Evolutionary conservation across 2,329 filamentous ascomycete genomes (phyloP).

Genomic region (Pseudocercospora fijiensis): DNA sequence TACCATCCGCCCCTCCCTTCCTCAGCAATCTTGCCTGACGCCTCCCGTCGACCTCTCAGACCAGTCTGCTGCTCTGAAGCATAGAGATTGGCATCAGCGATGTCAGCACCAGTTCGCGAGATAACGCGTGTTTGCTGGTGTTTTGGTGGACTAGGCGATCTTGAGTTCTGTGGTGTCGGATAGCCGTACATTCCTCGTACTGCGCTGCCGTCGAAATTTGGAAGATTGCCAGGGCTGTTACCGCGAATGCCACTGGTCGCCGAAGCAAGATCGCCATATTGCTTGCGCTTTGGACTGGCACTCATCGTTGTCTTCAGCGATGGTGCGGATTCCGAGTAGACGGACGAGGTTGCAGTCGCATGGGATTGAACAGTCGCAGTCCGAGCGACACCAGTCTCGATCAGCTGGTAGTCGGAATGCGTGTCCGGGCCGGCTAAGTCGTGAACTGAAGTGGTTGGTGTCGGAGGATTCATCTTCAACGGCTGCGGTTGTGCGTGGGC

Average conservation of each 20-base stretch:
- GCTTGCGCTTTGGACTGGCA: constrained; percentile 44
- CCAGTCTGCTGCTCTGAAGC: constrained; percentile 31
- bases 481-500: constrained; percentile 35
- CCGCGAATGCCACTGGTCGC: constrained; percentile 43
- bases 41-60: constrained; percentile 54
- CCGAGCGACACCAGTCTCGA: constrained; percentile 32
- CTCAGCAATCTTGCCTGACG: constrained; percentile 72
- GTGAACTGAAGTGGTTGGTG: constrained; percentile 35
- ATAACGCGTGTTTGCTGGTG: constrained; percentile 42
- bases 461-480: constrained; percentile 51
- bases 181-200: constrained; percentile 17
- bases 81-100: constrained; percentile 40
- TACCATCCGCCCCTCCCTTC: constrained; percentile 57
- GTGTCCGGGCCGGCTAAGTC: constrained; percentile 15
- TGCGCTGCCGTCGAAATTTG: constrained; percentile 7
- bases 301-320: constrained; percentile 22
- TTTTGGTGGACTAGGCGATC: constrained; percentile 23
- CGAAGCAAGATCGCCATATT: constrained; percentile 50
- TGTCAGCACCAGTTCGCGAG: constrained; percentile 50
- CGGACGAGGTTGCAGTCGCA: constrained; percentile 33
- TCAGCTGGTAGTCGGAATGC: constrained; percentile 18
- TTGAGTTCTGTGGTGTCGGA: constrained; percentile 19
- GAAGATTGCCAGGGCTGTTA: constrained; percentile 21
- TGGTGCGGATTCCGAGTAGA: constrained; percentile 39
- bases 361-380: constrained; percentile 34